A percentile compares a stretch with the other conserved stretches of the same genome.
phyloP scores from a whole-genome alignment of 2,329 filamentous ascomycete species.

The Cladosporium sp. region DNA sequence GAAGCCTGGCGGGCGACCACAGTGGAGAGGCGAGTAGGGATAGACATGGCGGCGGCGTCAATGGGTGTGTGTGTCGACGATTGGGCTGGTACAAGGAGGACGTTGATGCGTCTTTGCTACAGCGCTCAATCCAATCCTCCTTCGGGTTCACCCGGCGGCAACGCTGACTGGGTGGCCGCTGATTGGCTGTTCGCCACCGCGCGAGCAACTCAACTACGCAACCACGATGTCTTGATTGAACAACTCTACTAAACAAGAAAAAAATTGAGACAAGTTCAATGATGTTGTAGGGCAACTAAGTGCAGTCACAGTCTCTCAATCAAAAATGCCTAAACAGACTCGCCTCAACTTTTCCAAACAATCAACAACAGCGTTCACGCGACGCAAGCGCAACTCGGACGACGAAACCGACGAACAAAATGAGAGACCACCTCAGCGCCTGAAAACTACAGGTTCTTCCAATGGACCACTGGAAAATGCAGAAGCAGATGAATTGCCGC shows the following conservation, averaged over 20 bases:
- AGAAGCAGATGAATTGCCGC: neutral
- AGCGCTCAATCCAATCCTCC: neutral
- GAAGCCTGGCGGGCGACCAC: constrained; percentile 50
- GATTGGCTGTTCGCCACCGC: neutral
- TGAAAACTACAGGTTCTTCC: neutral
- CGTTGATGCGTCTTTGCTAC: constrained; percentile 14
- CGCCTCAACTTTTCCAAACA: neutral
- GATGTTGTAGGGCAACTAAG: neutral
- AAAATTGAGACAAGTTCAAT: neutral
- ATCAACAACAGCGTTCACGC: neutral
- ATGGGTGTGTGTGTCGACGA: constrained; percentile 21
- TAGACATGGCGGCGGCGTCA: constrained; percentile 46
- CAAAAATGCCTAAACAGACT: neutral
- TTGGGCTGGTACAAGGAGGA: constrained; percentile 17
- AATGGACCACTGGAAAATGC: neutral
- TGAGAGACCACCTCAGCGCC: neutral
- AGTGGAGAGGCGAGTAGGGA: constrained; percentile 49
- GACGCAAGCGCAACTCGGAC: neutral
- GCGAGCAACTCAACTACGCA: neutral
- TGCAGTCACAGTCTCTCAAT: too few relatives aligned
- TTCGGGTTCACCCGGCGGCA: neutral
- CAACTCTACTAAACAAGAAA: neutral
- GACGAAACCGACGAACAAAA: neutral
- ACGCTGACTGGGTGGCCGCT: neutral
- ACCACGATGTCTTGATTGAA: neutral